A percentile compares a stretch with the other conserved stretches of the same genome.
These are phyloP conservation scores for Arctium minus DNA, from an alignment of 129 eudicot genomes.

Conservation along the genomic window DNA sequence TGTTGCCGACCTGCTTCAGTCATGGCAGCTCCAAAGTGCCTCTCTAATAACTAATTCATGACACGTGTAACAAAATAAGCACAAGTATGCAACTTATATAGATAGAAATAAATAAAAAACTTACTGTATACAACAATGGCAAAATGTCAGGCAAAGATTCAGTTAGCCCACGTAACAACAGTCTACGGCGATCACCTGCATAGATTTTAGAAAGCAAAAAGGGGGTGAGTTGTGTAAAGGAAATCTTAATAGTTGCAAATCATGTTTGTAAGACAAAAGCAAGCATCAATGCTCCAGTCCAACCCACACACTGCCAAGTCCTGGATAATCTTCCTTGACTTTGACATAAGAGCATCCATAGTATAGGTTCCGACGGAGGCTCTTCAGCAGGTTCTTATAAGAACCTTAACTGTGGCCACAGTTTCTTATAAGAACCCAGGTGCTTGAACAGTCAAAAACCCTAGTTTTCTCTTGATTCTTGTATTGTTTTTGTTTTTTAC, in stretches of 20 bases:
- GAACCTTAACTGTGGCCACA: background rate
- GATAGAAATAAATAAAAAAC: constrained; percentile 23
- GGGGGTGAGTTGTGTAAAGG: background rate
- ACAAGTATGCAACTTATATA: background rate
- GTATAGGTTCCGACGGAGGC: background rate
- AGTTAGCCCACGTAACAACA: constrained; percentile 79
- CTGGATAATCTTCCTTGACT: background rate
- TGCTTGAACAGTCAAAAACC: background rate
- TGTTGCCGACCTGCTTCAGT: constrained; percentile 89
- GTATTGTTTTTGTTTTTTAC: background rate
- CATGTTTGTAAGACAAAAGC: background rate
- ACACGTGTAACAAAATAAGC: constrained; percentile 2
- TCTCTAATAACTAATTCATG: constrained; percentile 68
- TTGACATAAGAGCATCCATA: background rate
- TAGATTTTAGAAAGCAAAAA: background rate
- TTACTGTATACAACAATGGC: constrained; percentile 82
- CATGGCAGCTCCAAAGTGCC: constrained; percentile 95
- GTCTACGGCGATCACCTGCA: constrained; percentile 92
- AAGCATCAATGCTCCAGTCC: background rate
- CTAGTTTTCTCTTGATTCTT: background rate
- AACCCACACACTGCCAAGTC: background rate
- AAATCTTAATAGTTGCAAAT: background rate
- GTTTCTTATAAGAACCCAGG: background rate
- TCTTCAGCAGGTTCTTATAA: background rate
- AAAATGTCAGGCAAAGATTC: constrained; percentile 85